Evolutionary conservation across 2,329 filamentous ascomycete genomes (phyloP).

Genomic region (Orbilia ellipsospora): DNA sequence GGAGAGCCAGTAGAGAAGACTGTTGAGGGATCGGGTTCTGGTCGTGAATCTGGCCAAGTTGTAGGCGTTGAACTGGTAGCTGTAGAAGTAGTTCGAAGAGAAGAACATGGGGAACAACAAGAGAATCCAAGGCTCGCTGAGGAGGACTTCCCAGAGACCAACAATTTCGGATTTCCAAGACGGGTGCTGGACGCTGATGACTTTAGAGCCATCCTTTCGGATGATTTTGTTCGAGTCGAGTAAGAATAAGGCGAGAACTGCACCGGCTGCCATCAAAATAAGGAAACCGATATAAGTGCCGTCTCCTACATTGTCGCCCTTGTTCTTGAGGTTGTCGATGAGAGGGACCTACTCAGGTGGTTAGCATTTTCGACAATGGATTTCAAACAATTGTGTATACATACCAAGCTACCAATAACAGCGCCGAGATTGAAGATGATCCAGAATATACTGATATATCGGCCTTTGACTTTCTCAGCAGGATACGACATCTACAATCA

Average conservation of each 20-base stretch:
- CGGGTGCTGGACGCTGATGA: constrained; percentile 91
- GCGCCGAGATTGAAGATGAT: constrained; percentile 93
- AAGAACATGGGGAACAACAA: constrained; percentile 69
- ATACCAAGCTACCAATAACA: constrained; percentile 79
- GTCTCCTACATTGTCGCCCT: constrained; percentile 55
- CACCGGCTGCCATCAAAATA: constrained; percentile 42
- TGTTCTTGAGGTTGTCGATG: constrained; percentile 59
- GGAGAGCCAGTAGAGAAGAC: constrained; percentile 68
- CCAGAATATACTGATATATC: constrained; percentile 93
- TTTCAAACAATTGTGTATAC: constrained; percentile 51
- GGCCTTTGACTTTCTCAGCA: constrained; percentile 81
- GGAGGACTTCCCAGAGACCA: constrained; percentile 79
- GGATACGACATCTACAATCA: constrained; percentile 77
- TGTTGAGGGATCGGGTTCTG: constrained; percentile 69
- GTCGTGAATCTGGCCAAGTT: constrained; percentile 69
- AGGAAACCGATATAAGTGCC: constrained; percentile 52
- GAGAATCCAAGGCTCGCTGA: constrained; percentile 72
- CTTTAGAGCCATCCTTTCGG: constrained; percentile 62
- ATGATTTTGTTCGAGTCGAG: constrained; percentile 47
- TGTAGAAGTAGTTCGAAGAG: constrained; percentile 69
- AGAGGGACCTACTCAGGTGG: constrained; percentile 53
- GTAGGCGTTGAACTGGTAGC: constrained; percentile 70
- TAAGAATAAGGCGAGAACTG: constrained; percentile 38
- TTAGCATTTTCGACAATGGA: too few relatives aligned
- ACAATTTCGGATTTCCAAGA: constrained; percentile 82